Conservation (phyloP, 306 rosid species). For the Acacia confusa region DNA sequence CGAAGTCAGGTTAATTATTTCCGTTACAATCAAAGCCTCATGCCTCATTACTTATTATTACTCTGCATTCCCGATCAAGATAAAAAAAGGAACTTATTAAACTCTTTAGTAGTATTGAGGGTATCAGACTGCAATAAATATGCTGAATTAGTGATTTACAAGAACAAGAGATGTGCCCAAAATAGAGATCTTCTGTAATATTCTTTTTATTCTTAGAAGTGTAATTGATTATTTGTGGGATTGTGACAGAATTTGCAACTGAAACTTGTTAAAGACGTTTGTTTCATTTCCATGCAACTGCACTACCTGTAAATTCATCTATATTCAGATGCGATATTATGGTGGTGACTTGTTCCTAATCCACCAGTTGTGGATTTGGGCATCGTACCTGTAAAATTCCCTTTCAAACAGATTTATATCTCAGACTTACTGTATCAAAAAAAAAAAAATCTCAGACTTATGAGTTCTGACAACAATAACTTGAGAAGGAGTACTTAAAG, state of each 20-base stretch:
- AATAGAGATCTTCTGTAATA: background rate
- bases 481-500: background rate
- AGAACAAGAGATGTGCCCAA: background rate
- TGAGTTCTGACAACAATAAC: background rate
- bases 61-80: background rate
- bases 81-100: background rate
- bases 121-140: background rate
- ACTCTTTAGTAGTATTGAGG: background rate
- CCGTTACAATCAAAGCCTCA: background rate
- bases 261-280: slow-evolving; percentile 22
- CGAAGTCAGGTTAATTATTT: background rate
- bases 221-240: background rate
- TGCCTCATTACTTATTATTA: background rate
- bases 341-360: background rate
- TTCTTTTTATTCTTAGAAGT: background rate
- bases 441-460: background rate
- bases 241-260: slow-evolving; percentile 31
- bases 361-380: background rate
- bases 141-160: background rate
- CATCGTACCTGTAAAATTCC: background rate
- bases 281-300: slow-evolving; percentile 16
- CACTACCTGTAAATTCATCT: background rate
- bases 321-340: background rate
- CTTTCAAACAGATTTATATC: background rate
- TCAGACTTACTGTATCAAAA: too few species aligned